Base-by-base conservation (phyloP, 2,329 filamentous ascomycete species). In the Pyricularia sp. region DNA sequence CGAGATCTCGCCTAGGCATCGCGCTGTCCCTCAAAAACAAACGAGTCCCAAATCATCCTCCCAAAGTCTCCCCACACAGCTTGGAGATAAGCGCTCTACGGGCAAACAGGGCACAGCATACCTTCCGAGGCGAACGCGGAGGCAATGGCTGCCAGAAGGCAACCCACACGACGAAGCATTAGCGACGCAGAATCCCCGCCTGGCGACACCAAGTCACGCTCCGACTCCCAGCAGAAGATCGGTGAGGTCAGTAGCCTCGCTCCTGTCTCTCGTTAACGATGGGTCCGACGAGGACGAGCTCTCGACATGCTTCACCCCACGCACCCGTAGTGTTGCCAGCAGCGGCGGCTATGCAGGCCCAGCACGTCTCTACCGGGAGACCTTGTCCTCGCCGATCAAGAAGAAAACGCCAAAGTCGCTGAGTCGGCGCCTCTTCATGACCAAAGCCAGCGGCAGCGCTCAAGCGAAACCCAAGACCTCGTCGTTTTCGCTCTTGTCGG, bases 261-360 rank as follows among this genome's bases (percentile, higher is more conserved):
- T 84, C 67, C 75, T 82, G 64, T 83, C 82, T 28, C 78, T 84
- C 69, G 72, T 82, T 12, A 78, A 81, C 7, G 77, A 79, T 71
- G 59, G 59, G 12, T 76, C 26, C 72, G 75, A 77, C 23, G 76
- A 78, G 64, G 80, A 81, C 68, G 80, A 80, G 50, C 78, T 80
- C 23, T 77, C 78, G 14, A 75, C 81, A 64, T 61, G 23, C 59
- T 68, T 50, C 23, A 36, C 67, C 28, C 63, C 67, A 23, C 67
- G 30, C 5, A 61, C 28, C 31, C 31, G 67, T 17, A 68, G 67
- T 31, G 67, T 68, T 23, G 30, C 25, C 28, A 58, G 31, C 26
- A 63, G 66, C 55, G 61, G 55, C 50, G 55, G 28, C 3, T 11
- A 20, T 17, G n/a, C 5, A 7, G 33, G 23, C 36, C 20, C 20